These are phyloP conservation scores for Lycium barbarum DNA, from an alignment of 257 asterid species.

Conservation along the genomic window DNA sequence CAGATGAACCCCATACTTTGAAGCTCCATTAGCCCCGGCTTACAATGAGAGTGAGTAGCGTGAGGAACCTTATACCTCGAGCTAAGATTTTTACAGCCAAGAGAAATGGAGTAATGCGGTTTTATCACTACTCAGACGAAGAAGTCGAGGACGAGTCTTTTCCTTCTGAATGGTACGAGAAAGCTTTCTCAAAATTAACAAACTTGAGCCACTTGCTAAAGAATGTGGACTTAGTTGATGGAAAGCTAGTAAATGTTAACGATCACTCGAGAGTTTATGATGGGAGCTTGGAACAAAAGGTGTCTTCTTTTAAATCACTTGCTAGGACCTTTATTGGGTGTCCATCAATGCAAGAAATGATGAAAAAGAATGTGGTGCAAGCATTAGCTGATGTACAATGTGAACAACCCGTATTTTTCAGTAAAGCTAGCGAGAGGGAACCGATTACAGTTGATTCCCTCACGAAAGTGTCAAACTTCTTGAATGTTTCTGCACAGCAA, in stretches of 20 bases:
- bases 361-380: conserved; percentile 49
- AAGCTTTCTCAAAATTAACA: conserved; percentile 39
- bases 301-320: conserved; percentile 65
- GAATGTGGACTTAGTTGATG: conserved; percentile 70
- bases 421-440: conserved; percentile 27
- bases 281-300: conserved; percentile 54
- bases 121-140: conserved; percentile 44
- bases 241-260: conserved; percentile 61
- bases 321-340: conserved; percentile 61
- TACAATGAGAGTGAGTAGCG: conserved; percentile 46
- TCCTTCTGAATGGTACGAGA: conserved; percentile 72
- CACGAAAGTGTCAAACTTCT: conserved; percentile 52
- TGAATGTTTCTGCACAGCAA: conserved; percentile 75
- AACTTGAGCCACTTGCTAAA: conserved; percentile 57
- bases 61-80: conserved; percentile 38
- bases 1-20: too few species aligned
- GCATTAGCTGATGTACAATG: conserved; percentile 33
- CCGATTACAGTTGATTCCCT: conserved; percentile 12
- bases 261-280: conserved; percentile 61
- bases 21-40: background rate
- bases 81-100: conserved; percentile 31
- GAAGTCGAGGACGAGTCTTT: conserved; percentile 42
- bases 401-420: conserved; percentile 45
- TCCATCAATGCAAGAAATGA: conserved; percentile 61
- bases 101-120: conserved; percentile 31